A percentile compares a stretch with the other conserved stretches of the same genome.
These are phyloP conservation scores for Trichoderma erinaceum DNA, from an alignment of 495 filamentous ascomycete species.

Conservation along the genomic window DNA sequence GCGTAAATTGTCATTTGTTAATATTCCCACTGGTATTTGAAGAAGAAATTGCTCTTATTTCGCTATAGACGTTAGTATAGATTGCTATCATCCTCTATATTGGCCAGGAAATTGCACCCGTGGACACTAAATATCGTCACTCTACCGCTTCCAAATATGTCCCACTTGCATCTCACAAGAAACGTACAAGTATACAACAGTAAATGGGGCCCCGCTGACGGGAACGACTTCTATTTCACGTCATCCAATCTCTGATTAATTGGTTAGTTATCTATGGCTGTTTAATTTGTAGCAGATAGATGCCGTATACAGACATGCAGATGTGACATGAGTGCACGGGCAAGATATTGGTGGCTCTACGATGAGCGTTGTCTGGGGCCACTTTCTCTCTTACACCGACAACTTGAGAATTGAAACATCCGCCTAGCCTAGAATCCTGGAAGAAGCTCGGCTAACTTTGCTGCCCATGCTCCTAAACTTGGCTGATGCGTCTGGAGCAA, in stretches of 20 bases:
- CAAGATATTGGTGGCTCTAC: neutral
- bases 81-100: neutral
- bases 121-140: neutral
- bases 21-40: neutral
- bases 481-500: neutral
- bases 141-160: neutral
- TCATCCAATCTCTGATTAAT: neutral
- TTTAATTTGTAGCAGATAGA: neutral
- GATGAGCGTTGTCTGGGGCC: neutral
- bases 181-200: neutral
- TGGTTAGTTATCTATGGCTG: neutral
- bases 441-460: constrained; percentile 7
- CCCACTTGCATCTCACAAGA: neutral
- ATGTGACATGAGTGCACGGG: neutral
- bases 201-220: constrained; percentile 3
- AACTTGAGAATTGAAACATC: neutral
- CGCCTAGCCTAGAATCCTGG: neutral
- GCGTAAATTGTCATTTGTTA: neutral
- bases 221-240: neutral
- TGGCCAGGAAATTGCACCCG: neutral
- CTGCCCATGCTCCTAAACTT: neutral
- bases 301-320: neutral
- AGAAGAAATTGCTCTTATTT: neutral
- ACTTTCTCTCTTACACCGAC: neutral
- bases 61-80: neutral